Base-by-base conservation (phyloP, 2,329 filamentous ascomycete species). In the Calonectria pteridis region DNA sequence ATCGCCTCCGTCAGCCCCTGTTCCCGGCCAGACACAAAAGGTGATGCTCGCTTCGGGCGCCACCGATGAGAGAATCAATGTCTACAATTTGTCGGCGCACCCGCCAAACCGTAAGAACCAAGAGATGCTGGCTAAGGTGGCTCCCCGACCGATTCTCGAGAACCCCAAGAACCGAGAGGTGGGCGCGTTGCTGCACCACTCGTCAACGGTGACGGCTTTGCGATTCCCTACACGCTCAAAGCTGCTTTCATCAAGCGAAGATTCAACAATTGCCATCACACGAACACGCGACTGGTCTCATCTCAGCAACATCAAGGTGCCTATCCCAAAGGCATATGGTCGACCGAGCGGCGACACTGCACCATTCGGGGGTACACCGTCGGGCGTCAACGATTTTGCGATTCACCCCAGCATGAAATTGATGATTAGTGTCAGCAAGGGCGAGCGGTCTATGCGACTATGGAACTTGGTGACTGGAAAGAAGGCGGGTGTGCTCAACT, bases 391-490 rank as follows among this genome's bases (percentile, higher is more conserved):
- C 83, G 94, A 96, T 83, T 98, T 99, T 83, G 95, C 96, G 2
- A 94, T 99, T 31, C 97, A 99, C 83, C 96, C 97, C 0, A 97
- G 94, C 83, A 95, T 98, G 90, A 98, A 98, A 86, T 88, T 99
- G 65, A 98, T 98, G 94, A 92, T 99, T 73, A 97, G 92, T 79
- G 95, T 98, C 11, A 94, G 95, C 78, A 95, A 93, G 80, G 95
- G 95, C 77, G 97, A 99, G 86, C 93, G 92, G 77, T 95, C 93
- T 81, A 97, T 99, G 94, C 89, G 97, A 76, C 85, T 98, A 77
- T 99, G 97, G 97, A 98, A 99, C 82, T 84, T 99, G 76, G 95
- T 98, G 77, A 98, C 96, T 3, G 97, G 96, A 20, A 98, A 96
- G 87, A 98, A 98, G 86, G 96, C 96, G 0, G 95, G 96, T 35